Evolutionary conservation across 2,329 filamentous ascomycete species (phyloP).

Genomic region (Claviceps arundinis): DNA sequence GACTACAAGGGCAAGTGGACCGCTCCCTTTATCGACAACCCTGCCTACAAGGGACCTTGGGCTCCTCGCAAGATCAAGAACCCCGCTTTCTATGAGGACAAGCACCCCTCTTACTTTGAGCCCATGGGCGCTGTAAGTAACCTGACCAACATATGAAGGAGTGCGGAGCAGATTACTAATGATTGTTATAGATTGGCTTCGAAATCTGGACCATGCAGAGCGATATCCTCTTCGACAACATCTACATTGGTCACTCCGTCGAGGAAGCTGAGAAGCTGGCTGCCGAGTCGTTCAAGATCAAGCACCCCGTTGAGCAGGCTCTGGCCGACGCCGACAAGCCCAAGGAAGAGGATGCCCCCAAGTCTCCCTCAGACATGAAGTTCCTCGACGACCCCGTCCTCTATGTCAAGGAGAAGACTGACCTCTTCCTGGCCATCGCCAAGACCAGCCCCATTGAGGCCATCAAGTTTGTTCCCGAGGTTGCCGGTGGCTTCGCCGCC

Average conservation of each 20-base stretch:
- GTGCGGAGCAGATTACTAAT: constrained; percentile 7
- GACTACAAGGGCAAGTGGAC: constrained; percentile 99
- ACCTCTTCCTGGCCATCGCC: constrained; percentile 76
- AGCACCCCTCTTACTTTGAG: constrained; percentile 91
- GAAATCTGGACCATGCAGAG: constrained; percentile 99
- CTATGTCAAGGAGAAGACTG: constrained; percentile 84
- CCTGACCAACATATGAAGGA: neutral
- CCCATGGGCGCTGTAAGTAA: constrained; percentile 85
- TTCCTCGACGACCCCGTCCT: constrained; percentile 84
- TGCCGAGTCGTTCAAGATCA: constrained; percentile 79
- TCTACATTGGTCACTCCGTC: constrained; percentile 96
- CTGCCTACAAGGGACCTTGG: constrained; percentile 94
- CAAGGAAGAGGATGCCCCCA: constrained; percentile 50
- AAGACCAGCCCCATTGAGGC: constrained; percentile 73
- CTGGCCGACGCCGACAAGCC: constrained; percentile 70
- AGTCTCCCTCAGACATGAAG: constrained; percentile 62
- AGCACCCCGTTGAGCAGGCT: constrained; percentile 70
- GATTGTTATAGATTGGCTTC: constrained; percentile 63
- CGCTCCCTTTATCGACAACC: constrained; percentile 89
- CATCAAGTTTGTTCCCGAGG: constrained; percentile 80
- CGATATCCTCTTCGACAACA: constrained; percentile 98
- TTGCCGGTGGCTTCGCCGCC: constrained; percentile 67
- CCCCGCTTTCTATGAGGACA: constrained; percentile 94
- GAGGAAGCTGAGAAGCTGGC: constrained; percentile 85
- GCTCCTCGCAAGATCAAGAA: constrained; percentile 92